Evolutionary conservation across 192 early-diverging fungal genomes (phyloP).

Genomic region (Cetraspora pellucida): DNA sequence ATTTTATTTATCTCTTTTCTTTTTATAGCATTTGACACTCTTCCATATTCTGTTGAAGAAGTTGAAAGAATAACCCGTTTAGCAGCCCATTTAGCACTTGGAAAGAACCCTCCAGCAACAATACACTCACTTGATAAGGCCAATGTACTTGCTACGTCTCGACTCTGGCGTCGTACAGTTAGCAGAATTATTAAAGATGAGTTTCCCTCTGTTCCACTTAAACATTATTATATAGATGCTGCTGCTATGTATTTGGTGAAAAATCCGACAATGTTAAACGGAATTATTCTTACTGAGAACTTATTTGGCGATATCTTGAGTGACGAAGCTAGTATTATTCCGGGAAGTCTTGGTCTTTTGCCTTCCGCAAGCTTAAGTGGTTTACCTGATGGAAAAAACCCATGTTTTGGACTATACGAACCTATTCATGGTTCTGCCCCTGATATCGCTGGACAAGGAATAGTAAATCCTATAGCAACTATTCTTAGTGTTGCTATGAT

Average conservation of each 20-base stretch:
- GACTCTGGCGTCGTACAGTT: constrained; percentile 95
- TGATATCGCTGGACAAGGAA: constrained; percentile 96
- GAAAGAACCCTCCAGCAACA: constrained; percentile 75
- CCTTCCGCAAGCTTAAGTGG: constrained; percentile 90
- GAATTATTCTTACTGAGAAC: constrained; percentile 96
- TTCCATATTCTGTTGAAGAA: constrained; percentile 90
- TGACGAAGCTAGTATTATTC: constrained; percentile 96
- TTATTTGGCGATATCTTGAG: constrained; percentile 99
- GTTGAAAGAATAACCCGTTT: constrained; percentile 94
- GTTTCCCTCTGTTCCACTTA: constrained; percentile 84
- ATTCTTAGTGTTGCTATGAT: constrained; percentile 95
- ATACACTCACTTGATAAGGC: constrained; percentile 99
- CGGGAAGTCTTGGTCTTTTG: constrained; percentile 89
- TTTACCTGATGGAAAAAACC: constrained; percentile 72
- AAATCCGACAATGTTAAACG: constrained; percentile 88
- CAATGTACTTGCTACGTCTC: constrained; percentile 96
- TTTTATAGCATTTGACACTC: constrained; percentile 82
- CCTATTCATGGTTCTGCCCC: constrained; percentile 99
- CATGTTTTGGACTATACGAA: constrained; percentile 90
- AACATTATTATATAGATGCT: constrained; percentile 95
- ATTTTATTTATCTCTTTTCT: not conserved
- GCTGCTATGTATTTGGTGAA: constrained; percentile 97
- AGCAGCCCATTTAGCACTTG: constrained; percentile 81
- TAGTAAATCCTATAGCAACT: constrained; percentile 97
- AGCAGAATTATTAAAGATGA: constrained; percentile 86